Base-by-base conservation (phyloP, 306 rosid genomes). In the Vicia villosa region DNA sequence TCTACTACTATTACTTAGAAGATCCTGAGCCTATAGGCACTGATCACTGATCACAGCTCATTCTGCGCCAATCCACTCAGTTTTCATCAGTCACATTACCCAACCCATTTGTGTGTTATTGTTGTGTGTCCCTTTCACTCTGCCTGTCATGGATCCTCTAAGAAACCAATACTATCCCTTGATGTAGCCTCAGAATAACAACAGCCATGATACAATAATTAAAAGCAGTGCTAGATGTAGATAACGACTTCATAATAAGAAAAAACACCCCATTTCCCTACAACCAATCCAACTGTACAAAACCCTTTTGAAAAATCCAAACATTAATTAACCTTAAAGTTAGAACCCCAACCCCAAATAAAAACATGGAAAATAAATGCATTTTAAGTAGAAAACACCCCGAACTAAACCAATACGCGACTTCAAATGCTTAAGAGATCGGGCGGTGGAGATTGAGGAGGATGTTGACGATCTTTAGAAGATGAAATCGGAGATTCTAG, bases 371-470 rank as follows among this genome's bases (percentile, higher is more conserved):
- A 62, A 4, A 1, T 77, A 74, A 59, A 65, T 47, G 32, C 65
- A 54, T 42, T 62, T 50, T 72, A 70, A 38, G 68, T 80, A 40
- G 77, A 63, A 81, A 81, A 77, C 80, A 85, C 54, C 43, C 64
- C 26, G 69, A 10, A 57, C 45, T 1, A 30, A 16, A 37, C 63
- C 76, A 62, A 79, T 47, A 49, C 8, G 54, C 63, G 70, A 58
- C 24, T 80, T 90, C 67, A 94, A 61, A 94, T 90, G 86, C 98
- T 89, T 8, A 90, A 89, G 74, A 94, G 98, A 85, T 94, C 98
- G 0, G 96, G 81, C 16, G 90, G 82, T 3, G 89, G 86, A 2
- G 96, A 81, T 73, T 83, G 84, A 26, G 86, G 78, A 24, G 86
- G 61, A 15, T 74, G 73, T 59, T 77, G 83, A 21, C 81, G 74